Conservation (phyloP, 208 protist species). For the Leptomonas pyrrhocoris region DNA sequence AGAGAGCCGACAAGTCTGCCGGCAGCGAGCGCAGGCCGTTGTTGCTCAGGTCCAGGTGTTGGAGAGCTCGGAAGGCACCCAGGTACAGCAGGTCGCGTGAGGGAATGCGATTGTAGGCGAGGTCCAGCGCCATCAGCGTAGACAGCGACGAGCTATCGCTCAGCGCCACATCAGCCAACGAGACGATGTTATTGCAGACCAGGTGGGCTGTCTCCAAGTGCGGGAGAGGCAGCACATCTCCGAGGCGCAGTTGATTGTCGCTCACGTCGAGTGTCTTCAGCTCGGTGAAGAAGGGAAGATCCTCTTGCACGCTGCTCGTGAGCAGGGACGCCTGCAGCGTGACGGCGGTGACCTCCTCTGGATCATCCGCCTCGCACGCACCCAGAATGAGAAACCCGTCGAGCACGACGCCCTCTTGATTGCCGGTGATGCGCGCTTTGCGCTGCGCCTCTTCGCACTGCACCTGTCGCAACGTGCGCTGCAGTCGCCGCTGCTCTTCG, state of each 20-base stretch:
- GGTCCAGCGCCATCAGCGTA: slow-evolving; percentile 67
- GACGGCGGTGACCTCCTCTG: slow-evolving; percentile 70
- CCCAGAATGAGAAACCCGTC: slow-evolving; percentile 86
- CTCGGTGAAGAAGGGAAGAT: slow-evolving; percentile 73
- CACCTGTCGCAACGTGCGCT: slow-evolving; percentile 42
- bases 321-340: slow-evolving; percentile 74
- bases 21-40: slow-evolving; percentile 77
- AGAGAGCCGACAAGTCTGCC: slow-evolving; percentile 66
- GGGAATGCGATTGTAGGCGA: slow-evolving; percentile 86
- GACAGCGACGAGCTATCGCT: slow-evolving; percentile 27
- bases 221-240: slow-evolving; percentile 66
- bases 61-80: slow-evolving; percentile 64
- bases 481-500: slow-evolving; percentile 53
- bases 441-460: slow-evolving; percentile 52
- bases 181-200: slow-evolving; percentile 76
- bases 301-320: slow-evolving; percentile 63
- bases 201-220: slow-evolving; percentile 76
- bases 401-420: slow-evolving; percentile 49
- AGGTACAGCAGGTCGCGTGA: slow-evolving; percentile 57
- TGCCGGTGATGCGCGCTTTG: slow-evolving; percentile 34
- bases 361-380: slow-evolving; percentile 62
- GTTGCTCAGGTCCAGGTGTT: slow-evolving; percentile 83
- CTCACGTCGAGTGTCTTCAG: slow-evolving; percentile 82
- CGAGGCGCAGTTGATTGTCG: slow-evolving; percentile 74
- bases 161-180: slow-evolving; percentile 41